Base-by-base conservation (phyloP, 805 yeast genomes). In the Barnettozyma sp. region DNA sequence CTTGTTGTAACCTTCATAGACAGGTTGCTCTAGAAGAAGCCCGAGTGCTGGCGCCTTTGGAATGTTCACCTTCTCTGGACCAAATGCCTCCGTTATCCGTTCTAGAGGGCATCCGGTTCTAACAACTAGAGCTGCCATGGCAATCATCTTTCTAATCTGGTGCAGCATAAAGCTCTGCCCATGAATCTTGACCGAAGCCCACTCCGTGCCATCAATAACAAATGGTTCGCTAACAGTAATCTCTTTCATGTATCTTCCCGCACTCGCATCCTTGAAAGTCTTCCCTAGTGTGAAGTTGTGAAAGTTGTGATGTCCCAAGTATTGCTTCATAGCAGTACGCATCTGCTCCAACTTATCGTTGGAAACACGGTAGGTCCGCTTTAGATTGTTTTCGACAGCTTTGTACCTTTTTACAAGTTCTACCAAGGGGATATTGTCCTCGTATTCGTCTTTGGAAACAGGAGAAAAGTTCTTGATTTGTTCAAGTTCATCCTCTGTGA, bases 11-110 rank as follows among this genome's bases (percentile, higher is more conserved):
- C 83, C 79, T 33, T 83, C 94, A 56, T 85, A 92, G 10, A 88
- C 94, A 0, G 98, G 98, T 39, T 82, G 77, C 54, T 92, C 97
- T 41, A 92, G 70, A 34, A 92, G 63, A 38, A 92, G 66, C 1
- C 98, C 98, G 42, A 92, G 67, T 19, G 97, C 95, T 4, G 98
- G 98, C 0, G 97, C 98, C 60, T 92, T 92, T 38, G 98, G 98
- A 45, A 92, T 83, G 53, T 88, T 87, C 43, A 92, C 72, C 52
- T 79, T 83, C 26, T 71, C 71, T 2, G 75, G 68, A 5, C 77
- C 76, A 55, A 85, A 92, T 4, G 95, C 83, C 50, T 85, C 84
- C 7, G 64, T 55, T 43, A 92, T 83, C 49, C 95, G 75, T 18
- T 71, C 71, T 22, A 73, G 54, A 4, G 97, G 95, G 53, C 88